Evolutionary conservation across 2,329 filamentous ascomycete species (phyloP), one percentile per base, ranked within the genome.

Genomic region (Taxawa tesnikishii): DNA sequence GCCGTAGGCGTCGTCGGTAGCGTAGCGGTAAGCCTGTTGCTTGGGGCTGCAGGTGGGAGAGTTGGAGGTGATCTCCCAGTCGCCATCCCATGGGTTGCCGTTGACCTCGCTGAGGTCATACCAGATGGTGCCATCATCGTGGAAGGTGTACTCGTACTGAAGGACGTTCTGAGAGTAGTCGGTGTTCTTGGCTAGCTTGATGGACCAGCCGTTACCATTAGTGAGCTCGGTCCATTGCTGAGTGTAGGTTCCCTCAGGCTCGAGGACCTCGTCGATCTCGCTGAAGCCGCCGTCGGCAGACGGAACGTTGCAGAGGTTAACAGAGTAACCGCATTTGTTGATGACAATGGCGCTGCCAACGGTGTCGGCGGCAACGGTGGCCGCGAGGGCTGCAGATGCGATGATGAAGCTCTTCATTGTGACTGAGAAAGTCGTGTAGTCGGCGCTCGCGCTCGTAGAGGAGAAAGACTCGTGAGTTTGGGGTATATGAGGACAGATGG

Each of bases 71-170:
- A 56, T 51, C 38, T 51, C 42, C 53, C 53, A 56, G 46, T 55
- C 43, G 17, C 46, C 38, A 35, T 51, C 41, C 47, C 53, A 55
- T 27, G 55, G 54, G 42, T 55, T 52, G 28, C 54, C 54, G 38
- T 54, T 43, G 31, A 56, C 51, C 28, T 50, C 48, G 44, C 48
- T 54, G 40, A 56, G 36, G 43, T 57, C 54, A 41, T 50, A 56
- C 54, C 54, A 57, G 43, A 57, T 51, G 31, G 40, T 52, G 36
- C 43, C 45, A 31, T 52, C 50, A 33, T 48, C 42, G 33, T 53
- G 50, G 42, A 43, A 53, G 27, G 54, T 56, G 43, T 56, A 58
- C 44, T 57, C 54, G 38, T 52, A 56, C 37, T 57, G 54, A 31
- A 56, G 43, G 38, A 54, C 47, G 44, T 50, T 46, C 32, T 36